A percentile compares a stretch with the other conserved stretches of the same genome.
Evolutionary conservation across 2,329 filamentous ascomycete species (phyloP).

Genomic region (Pseudocercospora macadamiae): DNA sequence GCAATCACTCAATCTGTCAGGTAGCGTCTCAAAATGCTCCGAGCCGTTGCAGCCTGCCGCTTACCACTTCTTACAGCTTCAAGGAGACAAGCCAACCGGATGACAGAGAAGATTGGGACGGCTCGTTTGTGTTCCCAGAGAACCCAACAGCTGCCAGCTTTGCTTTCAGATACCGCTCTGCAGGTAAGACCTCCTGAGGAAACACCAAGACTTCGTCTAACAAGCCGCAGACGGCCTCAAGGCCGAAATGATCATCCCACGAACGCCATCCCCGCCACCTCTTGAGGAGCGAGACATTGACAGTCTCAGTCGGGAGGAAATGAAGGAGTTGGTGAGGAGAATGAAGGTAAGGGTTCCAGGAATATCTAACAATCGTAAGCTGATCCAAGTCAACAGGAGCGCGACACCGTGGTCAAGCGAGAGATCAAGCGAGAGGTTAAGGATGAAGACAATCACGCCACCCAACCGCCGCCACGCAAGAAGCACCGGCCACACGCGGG

Average conservation of each 20-base stretch:
- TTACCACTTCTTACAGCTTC: not conserved
- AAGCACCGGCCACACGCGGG: constrained; percentile 8
- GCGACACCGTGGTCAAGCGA: constrained; percentile 22
- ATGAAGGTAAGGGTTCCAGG: not conserved
- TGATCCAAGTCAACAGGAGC: not conserved
- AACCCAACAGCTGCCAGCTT: constrained; percentile 16
- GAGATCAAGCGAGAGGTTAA: constrained; percentile 26
- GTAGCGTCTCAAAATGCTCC: constrained; percentile 4
- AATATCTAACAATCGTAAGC: too few species aligned
- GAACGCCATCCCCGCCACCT: constrained; percentile 21
- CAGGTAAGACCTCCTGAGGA: constrained; percentile 24
- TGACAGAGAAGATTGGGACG: not conserved
- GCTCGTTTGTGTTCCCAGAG: not conserved
- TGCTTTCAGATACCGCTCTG: constrained; percentile 30
- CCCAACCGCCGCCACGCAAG: constrained; percentile 12
- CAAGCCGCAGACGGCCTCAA: constrained; percentile 20
- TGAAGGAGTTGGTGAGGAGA: constrained; percentile 18
- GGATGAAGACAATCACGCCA: not conserved
- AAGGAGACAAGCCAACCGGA: not conserved
- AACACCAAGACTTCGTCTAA: too few species aligned
- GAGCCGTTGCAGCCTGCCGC: too few species aligned
- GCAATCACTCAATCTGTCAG: constrained; percentile 24
- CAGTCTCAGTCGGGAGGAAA: constrained; percentile 16
- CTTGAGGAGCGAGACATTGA: constrained; percentile 18
- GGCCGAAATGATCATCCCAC: constrained; percentile 15